Percentiles rank a stretch among this genome's conserved stretches.
Evolutionary conservation across 257 asterid species (phyloP).

Genomic region (Solanum clarkiae): DNA sequence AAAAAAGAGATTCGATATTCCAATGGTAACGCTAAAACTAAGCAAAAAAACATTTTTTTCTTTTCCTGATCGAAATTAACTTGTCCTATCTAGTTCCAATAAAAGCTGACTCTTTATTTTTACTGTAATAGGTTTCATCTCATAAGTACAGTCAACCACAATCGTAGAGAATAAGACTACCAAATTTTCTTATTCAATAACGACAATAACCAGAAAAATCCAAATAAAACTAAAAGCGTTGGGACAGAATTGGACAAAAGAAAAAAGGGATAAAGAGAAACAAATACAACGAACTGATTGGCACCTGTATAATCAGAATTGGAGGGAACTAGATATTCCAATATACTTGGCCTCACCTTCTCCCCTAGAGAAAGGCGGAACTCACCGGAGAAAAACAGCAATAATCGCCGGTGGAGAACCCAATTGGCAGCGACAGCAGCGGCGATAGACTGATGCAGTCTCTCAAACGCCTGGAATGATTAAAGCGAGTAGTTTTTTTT

Average conservation of each 20-base stretch:
- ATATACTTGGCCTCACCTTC: neutral
- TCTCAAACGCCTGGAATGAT: neutral
- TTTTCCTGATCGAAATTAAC: neutral
- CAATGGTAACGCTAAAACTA: neutral
- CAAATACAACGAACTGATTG: neutral
- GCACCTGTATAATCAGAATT: neutral
- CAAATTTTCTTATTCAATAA: neutral
- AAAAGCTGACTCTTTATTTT: neutral
- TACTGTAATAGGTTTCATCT: neutral
- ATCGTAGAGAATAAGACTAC: neutral
- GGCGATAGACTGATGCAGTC: neutral
- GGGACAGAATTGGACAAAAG: neutral
- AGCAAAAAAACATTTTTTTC: neutral
- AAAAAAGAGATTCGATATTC: neutral
- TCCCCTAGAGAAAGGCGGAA: neutral
- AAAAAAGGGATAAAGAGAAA: neutral
- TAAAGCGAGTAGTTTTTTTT: neutral
- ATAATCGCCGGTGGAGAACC: neutral
- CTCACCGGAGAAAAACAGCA: neutral
- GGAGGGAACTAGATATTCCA: neutral
- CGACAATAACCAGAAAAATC: neutral
- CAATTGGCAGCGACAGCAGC: neutral
- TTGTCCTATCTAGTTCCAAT: neutral
- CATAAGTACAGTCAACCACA: neutral
- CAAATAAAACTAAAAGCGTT: neutral